Percentiles rank a stretch among this genome's conserved stretches.
Evolutionary conservation across 139 green algal species (phyloP).

Genomic region (Chlorokybus atmophyticus): DNA sequence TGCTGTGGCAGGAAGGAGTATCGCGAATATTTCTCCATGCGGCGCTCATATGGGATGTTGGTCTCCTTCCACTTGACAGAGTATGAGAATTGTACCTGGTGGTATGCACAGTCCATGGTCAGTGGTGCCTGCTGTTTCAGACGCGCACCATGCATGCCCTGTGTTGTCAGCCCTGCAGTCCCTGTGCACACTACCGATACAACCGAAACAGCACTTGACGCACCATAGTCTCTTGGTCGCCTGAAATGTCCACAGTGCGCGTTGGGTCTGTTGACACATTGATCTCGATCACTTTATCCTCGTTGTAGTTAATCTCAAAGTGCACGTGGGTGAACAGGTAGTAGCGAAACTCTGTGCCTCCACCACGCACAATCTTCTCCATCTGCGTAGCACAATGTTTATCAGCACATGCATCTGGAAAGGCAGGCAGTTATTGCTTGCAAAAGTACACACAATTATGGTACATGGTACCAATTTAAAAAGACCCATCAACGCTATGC

Average conservation of each 20-base stretch:
- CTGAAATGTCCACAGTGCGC: conserved; percentile 39
- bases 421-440: neutral
- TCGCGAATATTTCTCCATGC: conserved; percentile 45
- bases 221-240: too few species aligned
- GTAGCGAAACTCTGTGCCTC: conserved; percentile 23
- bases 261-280: conserved; percentile 63
- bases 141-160: too few species aligned
- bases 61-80: conserved; percentile 40
- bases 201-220: conserved; percentile 6
- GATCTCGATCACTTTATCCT: conserved; percentile 58
- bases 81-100: conserved; percentile 38
- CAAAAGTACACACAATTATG: neutral
- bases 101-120: too few species aligned
- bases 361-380: conserved; percentile 20
- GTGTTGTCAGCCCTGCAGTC: too few species aligned
- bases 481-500: too few species aligned
- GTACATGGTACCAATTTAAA: neutral
- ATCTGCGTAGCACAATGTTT: too few species aligned
- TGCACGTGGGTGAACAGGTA: conserved; percentile 47
- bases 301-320: conserved; percentile 47
- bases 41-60: conserved; percentile 29
- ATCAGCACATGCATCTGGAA: neutral
- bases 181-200: too few species aligned
- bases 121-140: too few species aligned
- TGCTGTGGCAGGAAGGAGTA: conserved; percentile 48